Conservation (phyloP, 768 basidiomycete species). For the Phylloporus scabripes region DNA sequence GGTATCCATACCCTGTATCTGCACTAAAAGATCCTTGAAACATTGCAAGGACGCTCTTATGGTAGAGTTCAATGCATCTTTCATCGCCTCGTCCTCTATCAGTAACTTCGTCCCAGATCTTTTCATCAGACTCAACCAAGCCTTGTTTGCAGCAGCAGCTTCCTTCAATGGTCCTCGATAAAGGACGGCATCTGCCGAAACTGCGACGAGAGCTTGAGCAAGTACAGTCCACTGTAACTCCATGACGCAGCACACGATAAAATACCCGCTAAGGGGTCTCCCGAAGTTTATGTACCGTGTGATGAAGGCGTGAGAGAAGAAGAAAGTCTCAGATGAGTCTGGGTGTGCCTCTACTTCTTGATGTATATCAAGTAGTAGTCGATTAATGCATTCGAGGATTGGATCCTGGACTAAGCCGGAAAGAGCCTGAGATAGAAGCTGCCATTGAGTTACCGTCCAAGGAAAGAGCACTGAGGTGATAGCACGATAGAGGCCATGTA, state of each 20-base stretch:
- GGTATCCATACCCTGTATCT: constrained; percentile 77
- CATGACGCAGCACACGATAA: constrained; percentile 83
- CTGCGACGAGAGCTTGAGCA: constrained; percentile 56
- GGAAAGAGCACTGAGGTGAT: constrained; percentile 71
- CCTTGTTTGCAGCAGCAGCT: constrained; percentile 79
- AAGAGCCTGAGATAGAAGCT: constrained; percentile 45
- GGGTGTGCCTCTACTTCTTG: constrained; percentile 46
- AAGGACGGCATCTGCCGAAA: constrained; percentile 26
- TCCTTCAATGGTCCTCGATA: constrained; percentile 40
- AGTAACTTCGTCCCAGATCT: constrained; percentile 38
- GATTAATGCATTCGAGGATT: constrained; percentile 69
- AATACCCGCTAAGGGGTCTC: constrained; percentile 80
- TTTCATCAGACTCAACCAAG: constrained; percentile 67
- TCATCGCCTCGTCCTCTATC: constrained; percentile 34
- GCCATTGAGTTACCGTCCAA: constrained; percentile 70
- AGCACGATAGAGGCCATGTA: constrained; percentile 85
- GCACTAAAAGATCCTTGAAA: constrained; percentile 69
- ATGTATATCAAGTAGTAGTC: constrained; percentile 56
- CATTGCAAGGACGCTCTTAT: constrained; percentile 64
- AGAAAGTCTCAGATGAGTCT: constrained; percentile 30
- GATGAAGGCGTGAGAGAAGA: constrained; percentile 63
- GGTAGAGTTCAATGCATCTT: constrained; percentile 41
- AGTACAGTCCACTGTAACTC: constrained; percentile 84
- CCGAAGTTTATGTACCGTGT: constrained; percentile 70
- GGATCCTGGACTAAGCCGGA: constrained; percentile 58